Conservation (phyloP, 225 moss, liverwort and hornwort species). For the Rhytidiadelphus loreus region DNA sequence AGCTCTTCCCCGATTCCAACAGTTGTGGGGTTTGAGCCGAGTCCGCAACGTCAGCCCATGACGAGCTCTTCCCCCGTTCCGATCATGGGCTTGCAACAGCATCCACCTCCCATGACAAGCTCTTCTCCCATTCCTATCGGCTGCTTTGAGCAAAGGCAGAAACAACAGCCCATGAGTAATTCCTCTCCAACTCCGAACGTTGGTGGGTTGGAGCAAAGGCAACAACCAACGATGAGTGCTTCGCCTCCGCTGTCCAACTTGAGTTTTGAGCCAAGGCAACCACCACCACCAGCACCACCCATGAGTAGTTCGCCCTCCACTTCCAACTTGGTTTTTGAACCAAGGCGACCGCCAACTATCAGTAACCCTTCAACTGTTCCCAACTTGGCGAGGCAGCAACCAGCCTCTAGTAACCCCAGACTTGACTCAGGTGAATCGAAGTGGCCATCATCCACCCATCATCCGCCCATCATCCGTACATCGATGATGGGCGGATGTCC, state of each 20-base stretch:
- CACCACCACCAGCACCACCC: background rate
- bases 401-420: constrained; percentile 5
- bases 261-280: background rate
- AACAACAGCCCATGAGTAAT: background rate
- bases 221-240: background rate
- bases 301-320: background rate
- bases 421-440: constrained; percentile 9
- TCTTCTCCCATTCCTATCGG: background rate
- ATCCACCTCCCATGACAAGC: background rate
- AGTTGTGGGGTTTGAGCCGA: constrained; percentile 1
- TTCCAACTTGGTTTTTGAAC: constrained; percentile 11
- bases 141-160: constrained; percentile 8
- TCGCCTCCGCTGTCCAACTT: background rate
- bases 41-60: background rate
- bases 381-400: constrained; percentile 7
- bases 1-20: background rate
- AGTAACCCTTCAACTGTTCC: background rate
- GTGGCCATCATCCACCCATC: too few relatives aligned
- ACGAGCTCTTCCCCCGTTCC: background rate
- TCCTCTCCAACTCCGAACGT: background rate
- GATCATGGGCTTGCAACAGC: constrained; percentile 14
- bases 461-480: too few relatives aligned
- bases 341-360: background rate
- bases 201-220: constrained; percentile 4
- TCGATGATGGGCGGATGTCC: constrained; percentile 2